Base-by-base conservation (phyloP, 169 alveolate genomes). In the Cryptosporidium sp. region DNA sequence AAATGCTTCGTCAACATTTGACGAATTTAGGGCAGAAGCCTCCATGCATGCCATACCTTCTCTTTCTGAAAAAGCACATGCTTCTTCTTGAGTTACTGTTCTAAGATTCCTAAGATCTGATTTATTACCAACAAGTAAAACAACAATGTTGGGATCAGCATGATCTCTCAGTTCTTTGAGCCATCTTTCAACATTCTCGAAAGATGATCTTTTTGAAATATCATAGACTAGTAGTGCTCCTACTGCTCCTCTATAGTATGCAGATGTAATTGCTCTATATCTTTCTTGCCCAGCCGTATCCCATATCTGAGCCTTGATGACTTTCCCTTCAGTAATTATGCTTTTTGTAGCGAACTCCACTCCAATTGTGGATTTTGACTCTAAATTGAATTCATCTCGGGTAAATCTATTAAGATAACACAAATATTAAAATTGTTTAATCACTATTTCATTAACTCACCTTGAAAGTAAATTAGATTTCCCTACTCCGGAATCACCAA, bases 231-330 rank as follows among this genome's bases (percentile, higher is more conserved):
- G 93, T 75, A 99, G 93, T 10, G 99, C 99, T 21, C 99, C 99
- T 26, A 97, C 98, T 8, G 99, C 99, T 42, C 99, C 99, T 84
- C 99, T 93, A 94, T 99, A 99, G 95, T 99, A 98, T 39, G 99
- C 99, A 12, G 98, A 95, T 29, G 99, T 98, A 44, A 99, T 99
- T 62, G 99, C 99, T 73, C 99, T 93, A 93, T 98, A 99, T 72
- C 99, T 95, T 91, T 99, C 99, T 92, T 99, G 99, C 12, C 99
- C 99, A 18, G 99, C 99, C n/a, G 99, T 98, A 89, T 98, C 99
- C 99, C 99, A 98, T 18, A 98, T 97, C 85, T 98, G 99, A 26
- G 99, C 99, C 92, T 97, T 97, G 51, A 97, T 94, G 48, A 96
- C 93, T 84, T 97, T 97, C 23, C 97, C 97, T 69, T 97, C 98